These are phyloP conservation scores for Suhomyces emberorum DNA, from an alignment of 805 yeast genomes.

Conservation along the genomic window DNA sequence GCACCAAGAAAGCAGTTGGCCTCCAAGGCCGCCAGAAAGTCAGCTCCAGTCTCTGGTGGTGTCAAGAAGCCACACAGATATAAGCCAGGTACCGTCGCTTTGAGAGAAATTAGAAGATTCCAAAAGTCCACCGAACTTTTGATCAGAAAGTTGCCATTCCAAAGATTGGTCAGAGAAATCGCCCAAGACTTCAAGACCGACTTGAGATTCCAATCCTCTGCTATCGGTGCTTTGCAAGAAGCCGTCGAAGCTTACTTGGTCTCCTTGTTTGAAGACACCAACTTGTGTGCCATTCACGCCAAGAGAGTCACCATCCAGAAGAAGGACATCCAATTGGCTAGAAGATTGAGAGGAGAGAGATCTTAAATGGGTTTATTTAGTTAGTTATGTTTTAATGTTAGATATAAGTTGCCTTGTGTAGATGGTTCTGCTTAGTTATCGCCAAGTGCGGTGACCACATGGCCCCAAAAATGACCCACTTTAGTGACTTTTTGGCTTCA, in stretches of 20 bases:
- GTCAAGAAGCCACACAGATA: conserved; percentile 49
- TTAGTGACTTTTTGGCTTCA: too few species aligned
- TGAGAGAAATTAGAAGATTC: conserved; percentile 49
- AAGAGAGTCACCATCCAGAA: conserved; percentile 47
- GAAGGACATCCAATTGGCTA: conserved; percentile 48
- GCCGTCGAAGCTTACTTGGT: conserved; percentile 48
- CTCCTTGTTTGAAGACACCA: conserved; percentile 45
- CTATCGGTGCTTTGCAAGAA: conserved; percentile 47
- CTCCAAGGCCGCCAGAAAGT: conserved; percentile 48
- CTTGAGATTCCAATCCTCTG: conserved; percentile 46
- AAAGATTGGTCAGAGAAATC: conserved; percentile 47
- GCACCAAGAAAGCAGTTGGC: conserved; percentile 50
- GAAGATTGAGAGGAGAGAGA: conserved; percentile 50
- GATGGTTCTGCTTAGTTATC: too few species aligned
- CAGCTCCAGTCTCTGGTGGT: conserved; percentile 47
- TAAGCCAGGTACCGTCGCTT: conserved; percentile 50
- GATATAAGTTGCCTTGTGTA: not conserved
- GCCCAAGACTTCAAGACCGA: conserved; percentile 48
- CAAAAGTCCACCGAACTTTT: conserved; percentile 45
- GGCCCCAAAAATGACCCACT: too few species aligned
- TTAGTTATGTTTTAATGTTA: not conserved
- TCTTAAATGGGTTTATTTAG: conserved; percentile 25
- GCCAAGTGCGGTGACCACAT: too few species aligned
- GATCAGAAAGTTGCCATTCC: conserved; percentile 48
- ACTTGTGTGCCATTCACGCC: conserved; percentile 49